phyloP scores from a whole-genome alignment of 1,284 basidiomycete genomes.

The Rugiboletus extremiorientalis region DNA sequence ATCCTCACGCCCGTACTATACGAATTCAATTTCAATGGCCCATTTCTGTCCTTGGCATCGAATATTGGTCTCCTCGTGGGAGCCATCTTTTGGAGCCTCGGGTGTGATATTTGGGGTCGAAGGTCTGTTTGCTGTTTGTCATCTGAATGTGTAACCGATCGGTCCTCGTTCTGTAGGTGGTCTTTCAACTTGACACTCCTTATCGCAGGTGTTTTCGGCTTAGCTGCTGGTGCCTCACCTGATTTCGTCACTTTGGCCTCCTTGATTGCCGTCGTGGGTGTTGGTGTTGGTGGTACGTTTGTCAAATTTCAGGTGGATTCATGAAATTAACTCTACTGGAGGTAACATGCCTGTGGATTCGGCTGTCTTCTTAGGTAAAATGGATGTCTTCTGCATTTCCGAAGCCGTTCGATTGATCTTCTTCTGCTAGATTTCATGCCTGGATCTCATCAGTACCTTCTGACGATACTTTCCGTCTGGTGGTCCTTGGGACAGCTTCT shows the following conservation, averaged over 20 bases:
- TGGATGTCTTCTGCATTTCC: not conserved
- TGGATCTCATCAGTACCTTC: conserved; percentile 63
- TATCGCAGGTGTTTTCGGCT: conserved; percentile 56
- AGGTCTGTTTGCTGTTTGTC: conserved; percentile 33
- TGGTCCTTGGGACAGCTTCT: conserved; percentile 70
- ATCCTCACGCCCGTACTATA: conserved; percentile 56
- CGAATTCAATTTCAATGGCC: conserved; percentile 56
- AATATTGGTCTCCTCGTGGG: conserved; percentile 66
- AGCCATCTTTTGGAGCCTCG: conserved; percentile 64
- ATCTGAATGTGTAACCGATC: not conserved
- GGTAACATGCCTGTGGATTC: conserved; percentile 64
- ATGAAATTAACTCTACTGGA: conserved; percentile 10
- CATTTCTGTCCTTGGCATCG: conserved; percentile 57
- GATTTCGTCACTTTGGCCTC: conserved; percentile 45
- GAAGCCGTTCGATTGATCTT: not conserved
- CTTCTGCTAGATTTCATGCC: conserved; percentile 59
- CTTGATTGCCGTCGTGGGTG: conserved; percentile 44
- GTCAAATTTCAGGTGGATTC: not conserved
- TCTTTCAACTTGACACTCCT: conserved; percentile 66
- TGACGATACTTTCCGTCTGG: conserved; percentile 70
- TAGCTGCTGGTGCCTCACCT: conserved; percentile 45
- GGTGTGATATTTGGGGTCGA: conserved; percentile 65
- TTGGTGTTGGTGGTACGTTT: conserved; percentile 47
- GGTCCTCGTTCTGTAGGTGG: conserved; percentile 35
- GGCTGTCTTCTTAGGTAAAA: conserved; percentile 58